phyloP scores from a whole-genome alignment of 2,329 filamentous ascomycete species.

The Exophiala sp. region DNA sequence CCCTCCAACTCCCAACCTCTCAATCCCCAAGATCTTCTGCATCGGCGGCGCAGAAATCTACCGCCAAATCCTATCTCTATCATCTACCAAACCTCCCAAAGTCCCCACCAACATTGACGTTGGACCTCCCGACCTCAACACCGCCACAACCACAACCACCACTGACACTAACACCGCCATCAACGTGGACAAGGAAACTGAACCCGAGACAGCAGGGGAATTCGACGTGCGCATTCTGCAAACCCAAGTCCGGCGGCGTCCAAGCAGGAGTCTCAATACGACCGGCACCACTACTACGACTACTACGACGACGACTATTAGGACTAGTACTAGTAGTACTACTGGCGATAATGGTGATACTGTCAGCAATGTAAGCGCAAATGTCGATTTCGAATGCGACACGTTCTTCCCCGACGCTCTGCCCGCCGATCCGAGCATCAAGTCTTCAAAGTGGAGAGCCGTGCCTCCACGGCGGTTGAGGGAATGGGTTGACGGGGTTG shows the following conservation, averaged over 20 bases:
- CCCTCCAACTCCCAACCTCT: conserved; percentile 23
- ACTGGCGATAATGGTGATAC: background rate
- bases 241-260: conserved; percentile 29
- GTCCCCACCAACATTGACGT: background rate
- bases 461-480: conserved; percentile 2
- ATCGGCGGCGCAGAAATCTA: conserved; percentile 92
- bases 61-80: conserved; percentile 53
- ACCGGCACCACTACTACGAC: no score
- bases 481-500: conserved; percentile 14
- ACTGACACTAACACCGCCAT: background rate
- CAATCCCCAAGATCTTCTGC: conserved; percentile 63
- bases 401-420: conserved; percentile 42
- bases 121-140: no score
- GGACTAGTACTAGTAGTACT: background rate
- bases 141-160: no score
- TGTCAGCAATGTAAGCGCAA: background rate
- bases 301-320: no score
- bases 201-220: background rate
- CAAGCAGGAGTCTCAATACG: no score
- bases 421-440: conserved; percentile 26
- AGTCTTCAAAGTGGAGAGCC: conserved; percentile 14
- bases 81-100: conserved; percentile 4
- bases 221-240: conserved; percentile 29
- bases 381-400: conserved; percentile 42
- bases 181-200: conserved; percentile 9